Percentiles rank a stretch among this genome's conserved stretches.
Evolutionary conservation across 768 basidiomycete genomes (phyloP).

Genomic region (Russula lepida): DNA sequence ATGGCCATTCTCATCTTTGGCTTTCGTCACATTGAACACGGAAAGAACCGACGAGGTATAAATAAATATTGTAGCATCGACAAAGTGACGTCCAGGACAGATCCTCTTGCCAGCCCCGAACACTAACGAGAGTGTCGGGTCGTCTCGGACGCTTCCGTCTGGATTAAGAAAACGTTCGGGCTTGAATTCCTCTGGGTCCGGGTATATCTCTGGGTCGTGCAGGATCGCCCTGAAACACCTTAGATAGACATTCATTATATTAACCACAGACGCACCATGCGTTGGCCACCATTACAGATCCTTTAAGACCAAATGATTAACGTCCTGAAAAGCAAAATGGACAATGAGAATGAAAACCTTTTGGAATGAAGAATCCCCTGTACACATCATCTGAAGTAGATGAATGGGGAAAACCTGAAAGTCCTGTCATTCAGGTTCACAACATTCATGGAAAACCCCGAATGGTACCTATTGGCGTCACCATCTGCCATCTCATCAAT

Average conservation of each 20-base stretch:
- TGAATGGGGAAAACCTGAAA: background rate
- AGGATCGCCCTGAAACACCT: conserved; percentile 10
- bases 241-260: background rate
- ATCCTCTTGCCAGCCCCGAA: conserved; percentile 16
- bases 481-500: too few relatives aligned
- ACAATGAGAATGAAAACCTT: conserved; percentile 8
- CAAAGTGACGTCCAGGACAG: conserved; percentile 23
- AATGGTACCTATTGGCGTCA: conserved; percentile 1
- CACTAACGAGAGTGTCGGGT: too few relatives aligned
- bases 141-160: too few relatives aligned
- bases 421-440: background rate
- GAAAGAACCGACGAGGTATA: conserved; percentile 7
- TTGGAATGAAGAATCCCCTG: conserved; percentile 4
- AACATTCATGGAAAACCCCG: background rate
- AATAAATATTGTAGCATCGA: conserved; percentile 18
- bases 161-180: too few relatives aligned
- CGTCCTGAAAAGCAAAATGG: background rate
- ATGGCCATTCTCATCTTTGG: conserved; percentile 9
- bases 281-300: conserved; percentile 1
- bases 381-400: conserved; percentile 7
- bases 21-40: conserved; percentile 11
- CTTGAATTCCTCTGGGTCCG: too few relatives aligned
- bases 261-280: background rate
- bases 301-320: background rate
- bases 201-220: conserved; percentile 12